A percentile compares a stretch with the other conserved stretches of the same genome.
Evolutionary conservation across 768 basidiomycete species (phyloP).

Genomic region (Agaricus bisporus): DNA sequence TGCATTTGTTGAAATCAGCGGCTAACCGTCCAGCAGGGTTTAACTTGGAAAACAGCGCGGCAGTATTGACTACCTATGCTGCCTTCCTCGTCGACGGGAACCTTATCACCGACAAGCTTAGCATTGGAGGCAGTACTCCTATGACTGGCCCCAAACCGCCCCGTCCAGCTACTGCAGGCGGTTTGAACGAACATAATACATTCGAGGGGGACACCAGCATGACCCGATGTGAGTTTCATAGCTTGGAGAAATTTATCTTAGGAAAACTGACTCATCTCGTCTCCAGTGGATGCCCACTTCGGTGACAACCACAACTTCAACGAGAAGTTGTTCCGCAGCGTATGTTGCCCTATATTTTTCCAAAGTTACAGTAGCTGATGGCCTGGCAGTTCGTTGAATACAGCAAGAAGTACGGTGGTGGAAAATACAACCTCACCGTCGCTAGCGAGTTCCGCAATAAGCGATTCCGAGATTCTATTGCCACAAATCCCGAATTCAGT

Average conservation of each 20-base stretch:
- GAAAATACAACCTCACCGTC: constrained; percentile 16
- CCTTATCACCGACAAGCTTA: constrained; percentile 13
- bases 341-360: not conserved
- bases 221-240: constrained; percentile 4
- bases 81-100: constrained; percentile 17
- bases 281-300: constrained; percentile 13
- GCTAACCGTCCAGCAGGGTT: constrained; percentile 11
- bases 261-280: not conserved
- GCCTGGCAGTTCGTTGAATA: constrained; percentile 10
- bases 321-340: constrained; percentile 15
- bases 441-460: constrained; percentile 13
- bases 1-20: not conserved
- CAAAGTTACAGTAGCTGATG: not conserved
- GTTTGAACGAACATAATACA: constrained; percentile 15
- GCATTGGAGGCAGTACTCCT: constrained; percentile 15
- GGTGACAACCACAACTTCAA: constrained; percentile 19
- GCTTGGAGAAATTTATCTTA: not conserved
- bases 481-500: constrained; percentile 15
- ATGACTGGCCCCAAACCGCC: constrained; percentile 15
- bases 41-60: constrained; percentile 14
- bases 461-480: constrained; percentile 17
- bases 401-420: constrained; percentile 16
- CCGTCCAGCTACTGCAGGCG: constrained; percentile 15
- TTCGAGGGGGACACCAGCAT: constrained; percentile 15
- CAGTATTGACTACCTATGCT: constrained; percentile 14